Percentiles rank a stretch among this genome's conserved stretches.
phyloP scores from a whole-genome alignment of 495 filamentous ascomycete species.

The Aspergillus leporis region DNA sequence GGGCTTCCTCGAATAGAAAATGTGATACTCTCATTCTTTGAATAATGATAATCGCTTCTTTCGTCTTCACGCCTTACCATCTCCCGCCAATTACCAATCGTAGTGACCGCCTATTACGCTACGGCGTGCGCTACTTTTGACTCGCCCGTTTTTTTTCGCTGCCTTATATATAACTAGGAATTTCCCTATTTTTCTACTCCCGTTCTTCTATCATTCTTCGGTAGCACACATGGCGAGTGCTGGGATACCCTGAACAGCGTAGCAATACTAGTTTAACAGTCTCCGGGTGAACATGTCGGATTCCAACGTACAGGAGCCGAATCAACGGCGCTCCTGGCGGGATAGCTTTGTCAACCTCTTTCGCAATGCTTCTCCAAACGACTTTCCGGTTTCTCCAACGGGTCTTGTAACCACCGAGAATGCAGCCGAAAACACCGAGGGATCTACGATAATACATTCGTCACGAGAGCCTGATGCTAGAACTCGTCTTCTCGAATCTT shows the following conservation, averaged over 20 bases:
- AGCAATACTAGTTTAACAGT: conserved; percentile 3
- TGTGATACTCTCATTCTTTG: background rate
- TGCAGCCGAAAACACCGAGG: conserved; percentile 13
- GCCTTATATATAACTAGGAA: background rate
- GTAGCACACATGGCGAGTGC: conserved; percentile 10
- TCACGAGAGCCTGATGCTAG: conserved; percentile 27
- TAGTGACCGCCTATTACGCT: conserved; percentile 14
- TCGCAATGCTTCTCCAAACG: conserved; percentile 20
- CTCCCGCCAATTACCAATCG: conserved; percentile 10
- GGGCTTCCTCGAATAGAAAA: background rate
- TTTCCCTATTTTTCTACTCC: background rate
- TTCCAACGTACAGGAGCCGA: conserved; percentile 28
- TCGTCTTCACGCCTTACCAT: conserved; percentile 1
- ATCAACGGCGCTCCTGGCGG: conserved; percentile 33
- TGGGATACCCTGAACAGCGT: background rate
- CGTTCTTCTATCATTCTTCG: background rate
- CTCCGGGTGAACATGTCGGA: conserved; percentile 30
- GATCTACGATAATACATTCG: background rate
- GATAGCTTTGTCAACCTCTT: conserved; percentile 41
- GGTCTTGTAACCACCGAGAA: conserved; percentile 6
- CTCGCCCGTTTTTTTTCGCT: conserved; percentile 3
- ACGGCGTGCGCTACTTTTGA: conserved; percentile 9
- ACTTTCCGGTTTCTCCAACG: conserved; percentile 7
- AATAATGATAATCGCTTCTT: background rate
- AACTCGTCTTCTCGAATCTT: conserved; percentile 42